A percentile compares a stretch with the other conserved stretches of the same genome.
phyloP scores from a whole-genome alignment of 176 grass and related monocot species.

The Ampelocalamus luodianensis region DNA sequence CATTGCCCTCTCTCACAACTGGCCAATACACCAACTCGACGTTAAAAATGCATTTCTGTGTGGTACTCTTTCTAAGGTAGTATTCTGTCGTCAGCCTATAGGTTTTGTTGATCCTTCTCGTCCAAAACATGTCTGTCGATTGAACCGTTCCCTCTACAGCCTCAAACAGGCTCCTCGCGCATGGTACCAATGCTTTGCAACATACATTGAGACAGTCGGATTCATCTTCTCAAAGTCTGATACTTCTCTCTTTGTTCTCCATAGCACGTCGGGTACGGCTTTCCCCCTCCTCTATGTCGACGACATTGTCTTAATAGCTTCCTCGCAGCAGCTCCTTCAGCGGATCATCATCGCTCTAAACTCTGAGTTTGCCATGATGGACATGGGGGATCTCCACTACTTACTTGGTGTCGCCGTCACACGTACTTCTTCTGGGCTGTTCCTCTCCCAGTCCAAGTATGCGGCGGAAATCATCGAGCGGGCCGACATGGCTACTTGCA shows the following conservation, averaged over 20 bases:
- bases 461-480: neutral
- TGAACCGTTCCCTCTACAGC: too few relatives aligned
- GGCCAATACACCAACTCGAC: too few relatives aligned
- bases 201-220: too few relatives aligned
- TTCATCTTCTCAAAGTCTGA: neutral
- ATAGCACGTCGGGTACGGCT: neutral
- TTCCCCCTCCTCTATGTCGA: constrained; percentile 25
- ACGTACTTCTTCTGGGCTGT: neutral
- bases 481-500: neutral
- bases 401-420: too few relatives aligned
- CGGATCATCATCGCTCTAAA: neutral
- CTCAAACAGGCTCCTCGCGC: too few relatives aligned
- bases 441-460: neutral
- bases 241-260: neutral
- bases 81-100: too few relatives aligned
- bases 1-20: too few relatives aligned
- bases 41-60: too few relatives aligned
- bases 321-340: neutral
- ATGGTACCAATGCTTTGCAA: too few relatives aligned
- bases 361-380: neutral
- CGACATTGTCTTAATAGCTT: neutral
- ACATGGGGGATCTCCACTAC: neutral
- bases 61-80: too few relatives aligned
- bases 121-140: too few relatives aligned
- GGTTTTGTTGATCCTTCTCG: too few relatives aligned